Percentiles rank a stretch among this genome's conserved stretches.
Evolutionary conservation across 2,329 filamentous ascomycete species (phyloP).

Genomic region (Pseudocercospora vitis): DNA sequence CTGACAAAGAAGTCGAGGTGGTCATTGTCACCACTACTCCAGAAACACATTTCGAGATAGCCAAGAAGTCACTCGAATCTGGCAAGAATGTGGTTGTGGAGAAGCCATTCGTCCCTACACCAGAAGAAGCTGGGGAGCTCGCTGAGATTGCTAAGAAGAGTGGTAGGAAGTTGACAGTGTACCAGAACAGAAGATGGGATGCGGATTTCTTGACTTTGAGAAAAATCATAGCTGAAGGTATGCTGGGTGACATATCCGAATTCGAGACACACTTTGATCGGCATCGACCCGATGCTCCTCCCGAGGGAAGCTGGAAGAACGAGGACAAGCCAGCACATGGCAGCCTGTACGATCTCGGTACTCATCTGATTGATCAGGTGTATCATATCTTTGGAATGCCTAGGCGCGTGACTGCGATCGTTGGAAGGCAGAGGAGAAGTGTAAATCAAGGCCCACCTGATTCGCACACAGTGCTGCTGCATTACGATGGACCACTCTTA

Average conservation of each 20-base stretch:
- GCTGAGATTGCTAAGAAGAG: slow-evolving; percentile 42
- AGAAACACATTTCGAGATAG: slow-evolving; percentile 66
- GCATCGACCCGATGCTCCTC: slow-evolving; percentile 59
- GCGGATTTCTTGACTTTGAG: slow-evolving; percentile 71
- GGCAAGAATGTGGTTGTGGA: slow-evolving; percentile 79
- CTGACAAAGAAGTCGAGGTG: slow-evolving; percentile 66
- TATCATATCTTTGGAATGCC: slow-evolving; percentile 71
- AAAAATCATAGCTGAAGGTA: slow-evolving; percentile 59
- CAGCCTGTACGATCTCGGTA: slow-evolving; percentile 71
- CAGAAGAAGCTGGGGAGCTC: slow-evolving; percentile 65
- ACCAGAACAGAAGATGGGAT: slow-evolving; percentile 70
- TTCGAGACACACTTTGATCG: slow-evolving; percentile 81
- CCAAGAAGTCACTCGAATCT: slow-evolving; percentile 63
- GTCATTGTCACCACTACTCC: slow-evolving; percentile 72
- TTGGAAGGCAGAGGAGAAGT: slow-evolving; percentile 65
- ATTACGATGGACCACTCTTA: slow-evolving; percentile 63
- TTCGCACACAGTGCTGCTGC: slow-evolving; percentile 62
- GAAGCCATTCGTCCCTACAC: slow-evolving; percentile 77
- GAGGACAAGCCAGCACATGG: slow-evolving; percentile 65
- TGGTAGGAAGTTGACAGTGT: slow-evolving; percentile 48
- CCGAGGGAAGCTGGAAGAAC: slow-evolving; percentile 63
- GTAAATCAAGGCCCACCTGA: slow-evolving; percentile 54
- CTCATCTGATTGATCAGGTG: slow-evolving; percentile 74
- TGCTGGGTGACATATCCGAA: slow-evolving; percentile 71
- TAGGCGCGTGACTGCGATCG: slow-evolving; percentile 63